Evolutionary conservation across 768 basidiomycete genomes (phyloP), one percentile per base, ranked within the genome.

Genomic region (Cystofilobasidium bisporidii): DNA sequence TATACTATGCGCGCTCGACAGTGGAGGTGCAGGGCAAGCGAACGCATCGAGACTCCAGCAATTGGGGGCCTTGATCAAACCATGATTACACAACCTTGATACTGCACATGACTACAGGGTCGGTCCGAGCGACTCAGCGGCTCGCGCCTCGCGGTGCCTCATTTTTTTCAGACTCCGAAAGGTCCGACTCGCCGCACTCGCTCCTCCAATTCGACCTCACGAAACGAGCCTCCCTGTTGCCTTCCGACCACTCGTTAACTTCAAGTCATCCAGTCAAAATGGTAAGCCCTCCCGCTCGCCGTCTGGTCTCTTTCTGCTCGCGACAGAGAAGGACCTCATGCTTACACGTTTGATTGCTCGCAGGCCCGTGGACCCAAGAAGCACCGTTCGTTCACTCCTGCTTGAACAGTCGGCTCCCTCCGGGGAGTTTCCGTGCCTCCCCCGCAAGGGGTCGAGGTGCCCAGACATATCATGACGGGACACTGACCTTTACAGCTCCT

Each of bases 311-410:
- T 6, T 8, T 24, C 11, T 6, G 55, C n/a, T 32, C 26, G 26
- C n/a, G n/a, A n/a, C n/a, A n/a, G n/a, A n/a, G n/a, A n/a, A 59
- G 30, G 3, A 11, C 15, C 8, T 12, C 36, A 38, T 36, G 38
- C 60, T 61, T 38, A 61, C 60, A 20, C 28, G 50, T 18, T 56
- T 30, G 33, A 43, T 20, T 24, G 3, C 22, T 33, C 20, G 56
- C 64, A 96, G 93, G 91, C 85, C 77, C 87, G 93, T 79, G 93
- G 93, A 86, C 93, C 93, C 72, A 96, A 89, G 87, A 96, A 96
- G 81, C 93, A 97, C 78, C 85, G 66, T 67, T 32, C 38, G 66
- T 67, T 56, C 36, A 17, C 41, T 45, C 41, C 64, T 28, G 58
- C 50, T 41, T 57, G 41, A 41, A 65, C 20, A 48, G 47, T 48